phyloP scores from a whole-genome alignment of 768 basidiomycete genomes.

The Cubamyces sp. region DNA sequence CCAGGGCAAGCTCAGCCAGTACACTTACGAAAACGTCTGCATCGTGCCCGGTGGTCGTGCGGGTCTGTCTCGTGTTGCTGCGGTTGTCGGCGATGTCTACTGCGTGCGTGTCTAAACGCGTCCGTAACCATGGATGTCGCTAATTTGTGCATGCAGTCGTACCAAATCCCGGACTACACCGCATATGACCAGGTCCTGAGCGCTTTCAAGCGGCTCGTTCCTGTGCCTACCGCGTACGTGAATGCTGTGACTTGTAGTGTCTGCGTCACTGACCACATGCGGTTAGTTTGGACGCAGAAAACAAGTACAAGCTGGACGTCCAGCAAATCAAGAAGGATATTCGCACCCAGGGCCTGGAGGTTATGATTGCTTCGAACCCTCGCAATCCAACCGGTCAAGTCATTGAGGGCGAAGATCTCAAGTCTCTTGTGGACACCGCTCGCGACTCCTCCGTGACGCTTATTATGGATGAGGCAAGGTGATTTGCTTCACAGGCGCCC shows the following conservation, averaged over 20 bases:
- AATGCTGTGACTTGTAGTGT: not conserved
- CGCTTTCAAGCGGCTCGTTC: constrained; percentile 87
- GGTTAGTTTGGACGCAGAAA: constrained; percentile 49
- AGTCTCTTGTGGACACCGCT: constrained; percentile 73
- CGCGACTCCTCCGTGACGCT: constrained; percentile 76
- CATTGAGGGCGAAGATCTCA: constrained; percentile 78
- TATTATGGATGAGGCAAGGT: constrained; percentile 76
- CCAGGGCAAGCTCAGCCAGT: constrained; percentile 77
- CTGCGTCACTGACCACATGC: constrained; percentile 10
- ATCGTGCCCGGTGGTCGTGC: constrained; percentile 95
- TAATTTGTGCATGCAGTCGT: constrained; percentile 53
- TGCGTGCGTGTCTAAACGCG: constrained; percentile 36
- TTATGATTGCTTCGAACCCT: constrained; percentile 91
- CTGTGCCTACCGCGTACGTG: constrained; percentile 85
- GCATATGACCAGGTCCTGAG: constrained; percentile 84
- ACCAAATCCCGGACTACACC: constrained; percentile 92
- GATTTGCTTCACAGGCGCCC: too few species aligned
- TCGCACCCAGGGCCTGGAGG: constrained; percentile 77
- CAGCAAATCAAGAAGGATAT: constrained; percentile 81
- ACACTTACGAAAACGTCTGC: constrained; percentile 91
- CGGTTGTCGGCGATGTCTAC: constrained; percentile 90
- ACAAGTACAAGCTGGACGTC: constrained; percentile 74
- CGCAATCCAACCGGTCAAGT: constrained; percentile 96
- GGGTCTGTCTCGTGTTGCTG: constrained; percentile 87
- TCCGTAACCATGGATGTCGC: constrained; percentile 1